Evolutionary conservation across 2,329 filamentous ascomycete species (phyloP).

Genomic region (Myriosclerotinia duriaeana): DNA sequence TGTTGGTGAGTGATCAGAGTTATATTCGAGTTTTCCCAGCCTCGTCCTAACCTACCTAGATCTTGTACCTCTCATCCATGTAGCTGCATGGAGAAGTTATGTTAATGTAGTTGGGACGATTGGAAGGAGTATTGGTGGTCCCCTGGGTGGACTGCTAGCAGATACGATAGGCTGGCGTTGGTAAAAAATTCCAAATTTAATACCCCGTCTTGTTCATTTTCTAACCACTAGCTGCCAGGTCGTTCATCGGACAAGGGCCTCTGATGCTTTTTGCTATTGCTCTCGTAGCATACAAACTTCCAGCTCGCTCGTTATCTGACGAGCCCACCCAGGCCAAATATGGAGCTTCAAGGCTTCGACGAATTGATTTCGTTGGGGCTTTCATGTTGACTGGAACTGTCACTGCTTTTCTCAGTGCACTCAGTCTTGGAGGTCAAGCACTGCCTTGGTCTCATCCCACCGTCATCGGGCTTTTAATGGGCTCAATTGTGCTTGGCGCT

Average conservation of each 20-base stretch:
- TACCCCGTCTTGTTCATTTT: not conserved
- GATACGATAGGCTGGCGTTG: slow-evolving; percentile 76
- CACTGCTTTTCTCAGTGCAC: slow-evolving; percentile 44
- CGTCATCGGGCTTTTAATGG: slow-evolving; percentile 41
- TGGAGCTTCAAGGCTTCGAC: slow-evolving; percentile 64
- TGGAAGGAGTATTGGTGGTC: slow-evolving; percentile 68
- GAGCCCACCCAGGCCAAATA: slow-evolving; percentile 59
- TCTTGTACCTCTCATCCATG: slow-evolving; percentile 46
- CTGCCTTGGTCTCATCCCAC: slow-evolving; percentile 43
- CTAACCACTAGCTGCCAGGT: slow-evolving; percentile 45
- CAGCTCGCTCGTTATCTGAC: slow-evolving; percentile 39
- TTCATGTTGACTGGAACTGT: slow-evolving; percentile 43
- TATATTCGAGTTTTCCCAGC: not conserved
- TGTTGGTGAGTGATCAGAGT: slow-evolving; percentile 15
- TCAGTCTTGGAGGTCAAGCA: slow-evolving; percentile 51
- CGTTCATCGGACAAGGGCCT: slow-evolving; percentile 70
- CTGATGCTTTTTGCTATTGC: slow-evolving; percentile 65
- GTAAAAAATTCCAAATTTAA: slow-evolving; percentile 44
- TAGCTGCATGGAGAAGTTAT: slow-evolving; percentile 63
- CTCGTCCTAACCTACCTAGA: not conserved
- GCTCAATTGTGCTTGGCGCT: slow-evolving; percentile 36
- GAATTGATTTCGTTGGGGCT: slow-evolving; percentile 74
- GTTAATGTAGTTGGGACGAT: slow-evolving; percentile 70
- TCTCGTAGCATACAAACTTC: slow-evolving; percentile 60
- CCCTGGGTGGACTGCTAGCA: slow-evolving; percentile 68